A percentile compares a stretch with the other conserved stretches of the same genome.
phyloP scores from a whole-genome alignment of 2,329 filamentous ascomycete species.

The Apiospora saccharicola region DNA sequence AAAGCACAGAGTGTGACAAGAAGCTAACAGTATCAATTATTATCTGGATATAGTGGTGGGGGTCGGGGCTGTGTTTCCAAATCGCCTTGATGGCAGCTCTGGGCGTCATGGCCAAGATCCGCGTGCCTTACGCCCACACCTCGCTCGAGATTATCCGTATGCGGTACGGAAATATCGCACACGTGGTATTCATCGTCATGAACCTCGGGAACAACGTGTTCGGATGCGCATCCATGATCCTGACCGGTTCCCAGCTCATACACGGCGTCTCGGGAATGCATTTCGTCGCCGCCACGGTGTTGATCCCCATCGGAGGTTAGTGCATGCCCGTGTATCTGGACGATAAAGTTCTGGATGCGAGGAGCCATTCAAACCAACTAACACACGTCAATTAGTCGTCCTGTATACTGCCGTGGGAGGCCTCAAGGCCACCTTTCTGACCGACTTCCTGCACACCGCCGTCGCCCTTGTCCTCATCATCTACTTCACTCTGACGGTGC shows the following conservation, averaged over 20 bases:
- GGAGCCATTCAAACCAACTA: neutral
- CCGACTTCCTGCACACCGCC: constrained; percentile 56
- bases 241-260: constrained; percentile 53
- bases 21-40: constrained; percentile 32
- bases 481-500: constrained; percentile 54
- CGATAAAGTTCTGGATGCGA: neutral
- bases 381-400: constrained; percentile 43
- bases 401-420: constrained; percentile 57
- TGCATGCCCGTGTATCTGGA: neutral
- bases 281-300: constrained; percentile 52
- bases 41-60: constrained; percentile 40
- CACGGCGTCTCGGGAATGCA: constrained; percentile 56
- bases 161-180: constrained; percentile 52
- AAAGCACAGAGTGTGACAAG: constrained; percentile 32
- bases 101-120: constrained; percentile 56
- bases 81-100: constrained; percentile 58
- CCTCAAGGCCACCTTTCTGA: constrained; percentile 57
- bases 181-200: constrained; percentile 50
- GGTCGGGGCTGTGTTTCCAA: constrained; percentile 45
- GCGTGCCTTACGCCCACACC: constrained; percentile 58
- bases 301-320: constrained; percentile 51
- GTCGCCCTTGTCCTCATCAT: constrained; percentile 56
- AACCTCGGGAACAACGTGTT: constrained; percentile 53
- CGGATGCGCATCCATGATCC: constrained; percentile 52
- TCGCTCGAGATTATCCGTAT: constrained; percentile 57